Conservation (phyloP, 139 green algal species). For the Choricystis sp. region DNA sequence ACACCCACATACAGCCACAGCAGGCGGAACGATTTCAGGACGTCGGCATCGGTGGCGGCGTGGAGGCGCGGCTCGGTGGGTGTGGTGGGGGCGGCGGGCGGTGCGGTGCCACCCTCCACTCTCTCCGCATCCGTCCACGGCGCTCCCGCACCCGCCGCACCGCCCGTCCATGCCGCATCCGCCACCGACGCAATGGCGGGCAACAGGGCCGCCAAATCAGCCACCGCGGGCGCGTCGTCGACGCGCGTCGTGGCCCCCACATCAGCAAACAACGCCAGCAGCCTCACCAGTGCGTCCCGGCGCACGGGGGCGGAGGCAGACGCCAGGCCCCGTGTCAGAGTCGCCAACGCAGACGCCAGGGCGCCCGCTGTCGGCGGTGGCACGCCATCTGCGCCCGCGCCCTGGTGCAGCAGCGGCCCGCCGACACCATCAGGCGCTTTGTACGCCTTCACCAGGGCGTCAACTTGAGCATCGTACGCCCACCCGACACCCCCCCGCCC, state of each 20-base stretch:
- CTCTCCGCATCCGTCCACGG: background rate
- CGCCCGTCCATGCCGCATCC: conserved; percentile 7
- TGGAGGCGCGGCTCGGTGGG: background rate
- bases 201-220: conserved; percentile 38
- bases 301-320: conserved; percentile 3
- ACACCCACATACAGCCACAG: conserved; percentile 51
- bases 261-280: conserved; percentile 51
- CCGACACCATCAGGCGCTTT: background rate
- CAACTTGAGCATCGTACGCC: conserved; percentile 4
- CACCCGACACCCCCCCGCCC: background rate
- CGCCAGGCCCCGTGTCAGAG: conserved; percentile 17
- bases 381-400: conserved; percentile 6
- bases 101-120: too few relatives aligned
- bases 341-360: conserved; percentile 25
- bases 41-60: conserved; percentile 14
- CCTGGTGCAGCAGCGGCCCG: background rate
- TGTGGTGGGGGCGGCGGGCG: background rate
- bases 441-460: conserved; percentile 7
- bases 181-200: conserved; percentile 30
- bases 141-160: background rate
- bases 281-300: conserved; percentile 34
- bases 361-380: too few relatives aligned
- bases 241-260: conserved; percentile 8
- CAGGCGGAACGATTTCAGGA: conserved; percentile 31
- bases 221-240: conserved; percentile 10